phyloP scores from a whole-genome alignment of 495 filamentous ascomycete genomes.

The Aspergillus diversus region DNA sequence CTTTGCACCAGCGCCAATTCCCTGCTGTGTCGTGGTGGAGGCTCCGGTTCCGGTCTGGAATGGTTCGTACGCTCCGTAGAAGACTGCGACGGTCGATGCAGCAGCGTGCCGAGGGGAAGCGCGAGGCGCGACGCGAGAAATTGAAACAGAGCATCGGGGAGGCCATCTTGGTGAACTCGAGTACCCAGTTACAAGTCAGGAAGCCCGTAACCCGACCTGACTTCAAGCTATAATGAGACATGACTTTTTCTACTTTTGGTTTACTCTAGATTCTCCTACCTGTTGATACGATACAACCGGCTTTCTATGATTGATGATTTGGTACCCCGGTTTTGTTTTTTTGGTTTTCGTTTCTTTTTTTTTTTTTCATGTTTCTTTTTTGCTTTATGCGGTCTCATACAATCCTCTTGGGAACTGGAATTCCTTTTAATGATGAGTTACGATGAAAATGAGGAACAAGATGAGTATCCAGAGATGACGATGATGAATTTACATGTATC shows the following conservation, averaged over 20 bases:
- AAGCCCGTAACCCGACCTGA: conserved; percentile 5
- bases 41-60: conserved; percentile 56
- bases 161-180: conserved; percentile 40
- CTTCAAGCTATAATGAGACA: conserved; percentile 3
- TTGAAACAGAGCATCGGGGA: conserved; percentile 69
- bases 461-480: background rate
- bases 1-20: conserved; percentile 40
- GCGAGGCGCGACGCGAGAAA: conserved; percentile 64
- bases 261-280: background rate
- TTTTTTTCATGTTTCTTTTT: conserved; percentile 12
- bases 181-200: conserved; percentile 26
- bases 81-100: conserved; percentile 62
- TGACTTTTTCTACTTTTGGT: conserved; percentile 9
- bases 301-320: conserved; percentile 27
- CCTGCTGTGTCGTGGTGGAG: conserved; percentile 51
- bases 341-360: conserved; percentile 16
- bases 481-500: background rate
- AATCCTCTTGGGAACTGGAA: conserved; percentile 13
- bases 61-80: conserved; percentile 53
- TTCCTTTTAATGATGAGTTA: conserved; percentile 11
- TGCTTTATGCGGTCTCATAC: background rate
- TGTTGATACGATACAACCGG: background rate
- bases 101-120: conserved; percentile 54
- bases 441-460: conserved; percentile 3
- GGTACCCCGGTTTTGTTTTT: conserved; percentile 16